Evolutionary conservation across 2,329 filamentous ascomycete species (phyloP), one percentile per base, ranked within the genome.

Genomic region (Cryphonectria carpinicola): DNA sequence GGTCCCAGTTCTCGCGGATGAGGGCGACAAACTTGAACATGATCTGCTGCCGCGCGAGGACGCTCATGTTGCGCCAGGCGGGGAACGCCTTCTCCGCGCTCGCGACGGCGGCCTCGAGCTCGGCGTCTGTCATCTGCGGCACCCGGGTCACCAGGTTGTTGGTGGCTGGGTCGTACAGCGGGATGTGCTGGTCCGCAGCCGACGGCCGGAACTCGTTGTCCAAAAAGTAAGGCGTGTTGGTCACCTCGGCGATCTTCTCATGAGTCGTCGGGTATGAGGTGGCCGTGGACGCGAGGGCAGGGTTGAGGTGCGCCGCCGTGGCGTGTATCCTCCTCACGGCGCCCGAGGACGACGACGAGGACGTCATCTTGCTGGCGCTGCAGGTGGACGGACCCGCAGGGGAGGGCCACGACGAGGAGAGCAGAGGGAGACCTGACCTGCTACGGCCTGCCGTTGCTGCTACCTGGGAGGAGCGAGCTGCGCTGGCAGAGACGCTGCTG

Each of bases 21-120:
- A 96, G 84, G 43, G 87, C 86, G 46, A 94, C 92, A 77, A 94
- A 94, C 81, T 92, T 92, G 86, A 96, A 95, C 92, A 95, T 94
- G 82, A 95, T 91, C 83, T 93, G 89, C 85, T 96, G 93, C 73
- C 93, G 87, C 73, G 88, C 84, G 74, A 96, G 86, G 74, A 95
- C 84, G 79, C 89, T 93, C 37, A 89, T 95, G 74, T 86, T 85
- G 76, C 85, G 89, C 93, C 93, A 96, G 66, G 84, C 84, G 74
- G 90, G 88, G 80, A 93, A 95, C 0, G 93, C 93, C 82, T 89
- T 90, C 82, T 92, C 84, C 5, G 93, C 93, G 78, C 91, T 93
- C 74, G 89, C 91, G 2, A 95, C 92, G 8, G 90, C 91, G 19
- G 91, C 90, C 80, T 87, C 87, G 76, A 96, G 88, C 84, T 96